Percentiles rank a stretch among this genome's conserved stretches.
Evolutionary conservation across 106 monocot species (phyloP).

Genomic region (Dendrobium huoshanense): DNA sequence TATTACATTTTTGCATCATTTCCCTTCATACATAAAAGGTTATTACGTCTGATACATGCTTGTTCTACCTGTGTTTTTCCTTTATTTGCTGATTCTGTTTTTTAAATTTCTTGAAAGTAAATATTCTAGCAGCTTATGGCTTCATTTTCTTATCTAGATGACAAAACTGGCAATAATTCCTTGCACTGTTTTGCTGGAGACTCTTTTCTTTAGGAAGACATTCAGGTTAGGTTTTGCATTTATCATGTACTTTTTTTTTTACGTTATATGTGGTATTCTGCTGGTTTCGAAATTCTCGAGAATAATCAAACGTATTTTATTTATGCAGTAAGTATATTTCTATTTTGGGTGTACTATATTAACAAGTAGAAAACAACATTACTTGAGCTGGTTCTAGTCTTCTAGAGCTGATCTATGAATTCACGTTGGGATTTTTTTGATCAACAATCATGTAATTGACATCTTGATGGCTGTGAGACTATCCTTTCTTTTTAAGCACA

Average conservation of each 20-base stretch:
- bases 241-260: background rate
- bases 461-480: background rate
- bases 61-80: background rate
- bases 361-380: background rate
- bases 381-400: background rate
- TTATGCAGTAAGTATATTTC: background rate
- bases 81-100: background rate
- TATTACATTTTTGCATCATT: background rate
- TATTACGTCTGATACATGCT: background rate
- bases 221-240: slow-evolving; percentile 39
- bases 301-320: background rate
- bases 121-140: background rate
- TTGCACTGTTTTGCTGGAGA: slow-evolving; percentile 63
- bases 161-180: slow-evolving; percentile 80
- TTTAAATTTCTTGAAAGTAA: background rate
- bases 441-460: background rate
- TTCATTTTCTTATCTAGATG: slow-evolving; percentile 40
- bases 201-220: slow-evolving; percentile 64
- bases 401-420: background rate
- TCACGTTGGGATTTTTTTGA: background rate
- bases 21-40: background rate
- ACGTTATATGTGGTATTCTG: background rate
- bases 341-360: background rate
- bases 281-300: background rate
- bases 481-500: background rate